A percentile compares a stretch with the other conserved stretches of the same genome.
phyloP scores from a whole-genome alignment of 495 filamentous ascomycete species.

The Pseudevernia furfuracea region DNA sequence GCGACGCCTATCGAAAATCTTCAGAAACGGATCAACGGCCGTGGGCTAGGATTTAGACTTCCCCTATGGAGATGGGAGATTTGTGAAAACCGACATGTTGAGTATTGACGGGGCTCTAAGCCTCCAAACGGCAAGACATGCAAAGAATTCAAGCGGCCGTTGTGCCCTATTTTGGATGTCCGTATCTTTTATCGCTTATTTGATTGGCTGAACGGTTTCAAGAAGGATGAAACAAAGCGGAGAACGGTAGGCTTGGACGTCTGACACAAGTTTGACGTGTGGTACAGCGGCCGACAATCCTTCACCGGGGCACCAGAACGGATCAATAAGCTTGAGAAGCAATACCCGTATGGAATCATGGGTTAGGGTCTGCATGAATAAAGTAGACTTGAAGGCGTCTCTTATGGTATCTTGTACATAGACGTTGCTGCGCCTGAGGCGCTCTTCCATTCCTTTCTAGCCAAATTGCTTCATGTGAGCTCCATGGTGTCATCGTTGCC shows the following conservation, averaged over 20 bases:
- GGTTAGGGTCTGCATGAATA: not conserved
- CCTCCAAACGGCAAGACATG: not conserved
- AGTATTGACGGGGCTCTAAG: not conserved
- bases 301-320: not conserved
- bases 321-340: not conserved
- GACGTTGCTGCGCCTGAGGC: not conserved
- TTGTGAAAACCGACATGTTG: not conserved
- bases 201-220: not conserved
- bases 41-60: not conserved
- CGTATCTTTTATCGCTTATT: not conserved
- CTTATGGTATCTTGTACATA: not conserved
- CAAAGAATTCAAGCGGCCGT: not conserved
- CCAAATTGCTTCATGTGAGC: not conserved
- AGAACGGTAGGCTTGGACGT: not conserved
- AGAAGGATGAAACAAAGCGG: not conserved
- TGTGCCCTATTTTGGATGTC: not conserved
- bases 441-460: not conserved
- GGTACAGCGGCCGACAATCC: not conserved
- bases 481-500: slow-evolving; percentile 88
- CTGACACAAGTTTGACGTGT: not conserved
- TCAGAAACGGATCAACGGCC: not conserved
- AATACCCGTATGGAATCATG: not conserved
- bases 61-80: not conserved
- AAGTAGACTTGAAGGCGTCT: not conserved
- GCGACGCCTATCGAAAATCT: not conserved